Evolutionary conservation across 176 grass and related monocot species (phyloP).

Genomic region (Oryza brachyantha): DNA sequence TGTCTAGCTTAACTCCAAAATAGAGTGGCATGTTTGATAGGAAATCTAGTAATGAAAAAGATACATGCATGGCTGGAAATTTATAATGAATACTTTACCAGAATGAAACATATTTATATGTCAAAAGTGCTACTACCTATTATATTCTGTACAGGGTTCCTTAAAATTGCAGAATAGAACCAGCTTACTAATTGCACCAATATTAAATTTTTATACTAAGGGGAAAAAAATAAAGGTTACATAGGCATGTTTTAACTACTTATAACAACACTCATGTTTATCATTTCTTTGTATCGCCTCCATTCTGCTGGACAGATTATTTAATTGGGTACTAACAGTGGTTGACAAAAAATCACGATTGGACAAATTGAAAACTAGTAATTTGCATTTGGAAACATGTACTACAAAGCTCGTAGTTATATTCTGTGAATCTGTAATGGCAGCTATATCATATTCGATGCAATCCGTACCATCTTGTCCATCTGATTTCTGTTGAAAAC

Average conservation of each 20-base stretch:
- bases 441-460: neutral
- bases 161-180: neutral
- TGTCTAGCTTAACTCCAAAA: constrained; percentile 1
- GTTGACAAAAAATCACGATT: neutral
- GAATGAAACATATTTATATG: too few species aligned
- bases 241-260: neutral
- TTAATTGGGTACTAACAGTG: neutral
- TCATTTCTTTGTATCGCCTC: neutral
- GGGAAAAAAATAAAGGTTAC: neutral
- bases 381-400: neutral
- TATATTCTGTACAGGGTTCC: neutral
- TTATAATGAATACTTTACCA: neutral
- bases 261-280: neutral
- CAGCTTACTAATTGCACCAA: neutral
- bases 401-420: neutral
- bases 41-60: neutral
- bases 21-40: neutral
- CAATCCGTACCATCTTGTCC: neutral
- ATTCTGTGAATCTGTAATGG: neutral
- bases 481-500: neutral
- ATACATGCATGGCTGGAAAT: neutral
- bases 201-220: neutral
- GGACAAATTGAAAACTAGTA: neutral
- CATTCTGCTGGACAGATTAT: neutral
- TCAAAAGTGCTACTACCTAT: neutral